Conservation (phyloP, 2,329 filamentous ascomycete genomes). For the Chrysoporthe deuterocubensis region DNA sequence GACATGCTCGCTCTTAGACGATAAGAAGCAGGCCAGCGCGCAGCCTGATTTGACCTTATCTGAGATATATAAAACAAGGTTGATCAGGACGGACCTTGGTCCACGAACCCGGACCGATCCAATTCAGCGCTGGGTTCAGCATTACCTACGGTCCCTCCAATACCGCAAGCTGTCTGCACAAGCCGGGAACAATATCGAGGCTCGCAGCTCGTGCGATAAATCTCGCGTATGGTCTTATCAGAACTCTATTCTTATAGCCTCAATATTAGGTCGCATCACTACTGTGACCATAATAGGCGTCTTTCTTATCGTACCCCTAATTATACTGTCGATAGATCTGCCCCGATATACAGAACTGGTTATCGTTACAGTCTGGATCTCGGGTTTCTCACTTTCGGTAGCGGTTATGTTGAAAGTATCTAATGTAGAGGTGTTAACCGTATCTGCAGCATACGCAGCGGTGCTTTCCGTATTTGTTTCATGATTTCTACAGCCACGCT, state of each 20-base stretch:
- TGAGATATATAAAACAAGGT: conserved; percentile 40
- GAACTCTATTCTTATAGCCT: not conserved
- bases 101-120: not conserved
- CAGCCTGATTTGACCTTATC: conserved; percentile 36
- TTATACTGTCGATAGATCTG: not conserved
- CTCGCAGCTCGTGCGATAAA: not conserved
- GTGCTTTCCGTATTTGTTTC: conserved; percentile 34
- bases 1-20: no score
- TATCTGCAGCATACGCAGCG: conserved; percentile 34
- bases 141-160: conserved; percentile 27
- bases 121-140: conserved; percentile 20
- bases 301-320: conserved; percentile 16
- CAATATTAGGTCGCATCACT: conserved; percentile 5
- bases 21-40: no score
- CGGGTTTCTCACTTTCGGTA: conserved; percentile 30
- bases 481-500: no score
- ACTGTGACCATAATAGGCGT: conserved; percentile 9
- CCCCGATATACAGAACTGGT: conserved; percentile 6
- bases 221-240: not conserved
- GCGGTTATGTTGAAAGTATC: conserved; percentile 31
- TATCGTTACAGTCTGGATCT: conserved; percentile 28
- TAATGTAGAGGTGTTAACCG: conserved; percentile 34
- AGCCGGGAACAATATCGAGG: not conserved
- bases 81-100: conserved; percentile 23
- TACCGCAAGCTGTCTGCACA: conserved; percentile 23